Evolutionary conservation across 768 basidiomycete species (phyloP).

Genomic region (Hypholoma fasciculare): DNA sequence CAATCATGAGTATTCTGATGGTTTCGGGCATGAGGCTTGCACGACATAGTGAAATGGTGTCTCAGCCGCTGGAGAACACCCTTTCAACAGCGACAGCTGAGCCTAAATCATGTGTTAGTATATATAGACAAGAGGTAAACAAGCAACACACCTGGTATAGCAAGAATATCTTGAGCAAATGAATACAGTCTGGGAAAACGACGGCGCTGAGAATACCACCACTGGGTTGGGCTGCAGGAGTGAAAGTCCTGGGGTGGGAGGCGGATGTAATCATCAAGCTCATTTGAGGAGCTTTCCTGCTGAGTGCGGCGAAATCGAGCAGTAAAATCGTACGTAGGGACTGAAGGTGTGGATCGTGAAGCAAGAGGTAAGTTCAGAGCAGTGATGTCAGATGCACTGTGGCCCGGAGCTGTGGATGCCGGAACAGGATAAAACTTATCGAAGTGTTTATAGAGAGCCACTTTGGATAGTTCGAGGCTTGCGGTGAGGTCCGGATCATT

Average conservation of each 20-base stretch:
- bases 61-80: constrained; percentile 28
- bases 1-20: constrained; percentile 25
- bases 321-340: neutral
- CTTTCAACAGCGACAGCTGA: constrained; percentile 32
- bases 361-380: neutral
- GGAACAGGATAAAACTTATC: constrained; percentile 5
- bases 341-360: neutral
- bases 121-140: neutral
- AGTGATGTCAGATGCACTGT: constrained; percentile 16
- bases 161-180: constrained; percentile 22
- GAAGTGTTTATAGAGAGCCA: constrained; percentile 10
- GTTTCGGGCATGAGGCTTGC: constrained; percentile 29
- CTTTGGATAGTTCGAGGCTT: constrained; percentile 18
- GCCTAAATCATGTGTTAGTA: constrained; percentile 11
- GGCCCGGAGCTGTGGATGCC: neutral
- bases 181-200: constrained; percentile 23
- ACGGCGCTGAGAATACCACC: constrained; percentile 21
- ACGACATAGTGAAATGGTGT: constrained; percentile 28
- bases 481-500: constrained; percentile 17
- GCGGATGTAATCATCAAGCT: constrained; percentile 26
- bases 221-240: constrained; percentile 22
- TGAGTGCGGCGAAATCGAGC: neutral
- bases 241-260: constrained; percentile 21
- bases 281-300: constrained; percentile 9
- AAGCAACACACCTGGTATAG: constrained; percentile 22